Evolutionary conservation across 176 grass and related monocot species (phyloP).

Genomic region (Pontederia paniculata): DNA sequence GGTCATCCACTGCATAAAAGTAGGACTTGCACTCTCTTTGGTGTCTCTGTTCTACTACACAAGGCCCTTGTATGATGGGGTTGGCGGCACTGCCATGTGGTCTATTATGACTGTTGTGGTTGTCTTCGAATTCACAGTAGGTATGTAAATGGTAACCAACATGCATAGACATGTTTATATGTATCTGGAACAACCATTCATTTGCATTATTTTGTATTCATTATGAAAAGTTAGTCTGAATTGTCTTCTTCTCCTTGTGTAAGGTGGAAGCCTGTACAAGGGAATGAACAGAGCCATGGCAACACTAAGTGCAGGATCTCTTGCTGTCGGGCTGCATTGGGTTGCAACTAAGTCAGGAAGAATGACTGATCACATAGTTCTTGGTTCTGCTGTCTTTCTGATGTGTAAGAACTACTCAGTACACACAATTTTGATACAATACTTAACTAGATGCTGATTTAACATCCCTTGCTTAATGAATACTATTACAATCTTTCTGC

Average conservation of each 20-base stretch:
- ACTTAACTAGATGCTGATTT: too few species aligned
- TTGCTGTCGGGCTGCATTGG: conserved; percentile 74
- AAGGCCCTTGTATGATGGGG: conserved; percentile 41
- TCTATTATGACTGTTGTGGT: conserved; percentile 50
- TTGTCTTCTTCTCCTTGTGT: too few species aligned
- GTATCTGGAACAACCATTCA: too few species aligned
- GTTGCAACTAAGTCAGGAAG: conserved; percentile 49
- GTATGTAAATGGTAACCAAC: too few species aligned
- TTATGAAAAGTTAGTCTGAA: too few species aligned
- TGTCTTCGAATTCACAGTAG: conserved; percentile 61
- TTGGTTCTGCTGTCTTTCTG: conserved; percentile 53
- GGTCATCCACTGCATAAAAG: conserved; percentile 43
- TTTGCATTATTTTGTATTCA: too few species aligned
- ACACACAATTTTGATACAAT: too few species aligned
- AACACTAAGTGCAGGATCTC: conserved; percentile 45
- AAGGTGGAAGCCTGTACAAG: conserved; percentile 87
- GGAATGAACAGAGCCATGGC: conserved; percentile 69
- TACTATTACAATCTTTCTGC: too few species aligned
- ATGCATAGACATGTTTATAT: too few species aligned
- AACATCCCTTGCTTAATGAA: too few species aligned
- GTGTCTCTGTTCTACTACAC: conserved; percentile 62
- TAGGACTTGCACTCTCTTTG: conserved; percentile 39
- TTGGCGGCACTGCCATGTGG: conserved; percentile 54
- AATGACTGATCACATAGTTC: conserved; percentile 49
- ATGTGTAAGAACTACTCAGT: conserved; percentile 34